Evolutionary conservation across 2,329 filamentous ascomycete species (phyloP), one percentile per base, ranked within the genome.

Genomic region (Hymenoscyphus salicellus): DNA sequence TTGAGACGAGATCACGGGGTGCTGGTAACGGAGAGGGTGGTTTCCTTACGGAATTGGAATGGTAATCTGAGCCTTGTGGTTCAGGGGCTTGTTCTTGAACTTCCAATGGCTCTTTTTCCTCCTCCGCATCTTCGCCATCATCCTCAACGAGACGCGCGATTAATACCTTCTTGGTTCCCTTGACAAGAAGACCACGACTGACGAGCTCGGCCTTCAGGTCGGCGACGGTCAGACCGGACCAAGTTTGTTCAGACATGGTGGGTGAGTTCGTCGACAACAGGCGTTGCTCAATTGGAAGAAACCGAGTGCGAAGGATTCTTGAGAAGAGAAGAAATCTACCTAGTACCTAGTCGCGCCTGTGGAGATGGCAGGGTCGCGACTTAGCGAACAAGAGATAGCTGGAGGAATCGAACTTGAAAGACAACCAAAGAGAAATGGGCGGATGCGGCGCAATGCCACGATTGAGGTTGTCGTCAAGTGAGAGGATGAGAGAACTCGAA

Each of bases 161-260:
- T 4, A 65, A 32, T 28, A 6, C 33, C 10, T 60, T 41, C 43
- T 65, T 65, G 20, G 56, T 62, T 36, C 63, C 63, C 36, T 55
- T 55, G n/a, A 62, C 30, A 10, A 43, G 38, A 10, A 59, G 55
- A 36, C 63, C 63, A 38, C 63, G 60, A n/a, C n/a, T 26, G 3
- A 16, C 23, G 11, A 58, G 38, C n/a, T 65, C 63, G 16, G 32
- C 59, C 36, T 65, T 65, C 26, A 65, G 41, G 11, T 65, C n/a
- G 1, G 63, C 33, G 30, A 65, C 26, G 5, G 38, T 62, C 23
- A 57, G 23, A 23, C 46, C 23, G 46, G 20, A 23, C 46, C 46
- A 49, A 10, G 3, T 49, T 23, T 38, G 36, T 38, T 26, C 46
- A 49, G 46, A 49, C 46, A 49, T 49, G 46, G 3, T 26, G 46